Conservation (phyloP, 202 grass and related monocot genomes). For the Elaeis oleifera region DNA sequence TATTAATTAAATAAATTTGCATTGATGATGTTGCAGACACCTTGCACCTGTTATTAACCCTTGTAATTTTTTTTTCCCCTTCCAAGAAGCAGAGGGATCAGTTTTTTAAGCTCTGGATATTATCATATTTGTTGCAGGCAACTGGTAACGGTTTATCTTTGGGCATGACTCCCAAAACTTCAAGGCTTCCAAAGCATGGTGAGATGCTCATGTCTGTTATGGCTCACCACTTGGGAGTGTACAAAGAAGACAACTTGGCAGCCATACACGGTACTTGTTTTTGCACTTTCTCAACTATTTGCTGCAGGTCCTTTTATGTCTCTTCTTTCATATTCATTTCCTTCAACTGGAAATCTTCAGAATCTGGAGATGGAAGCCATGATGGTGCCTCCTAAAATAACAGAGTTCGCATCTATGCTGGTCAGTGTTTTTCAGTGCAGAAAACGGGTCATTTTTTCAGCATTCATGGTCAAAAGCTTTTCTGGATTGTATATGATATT, state of each 20-base stretch:
- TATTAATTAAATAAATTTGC: too few species aligned
- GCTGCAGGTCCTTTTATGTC: too few species aligned
- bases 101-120: neutral
- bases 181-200: conserved; percentile 71
- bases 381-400: neutral
- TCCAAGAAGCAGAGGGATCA: neutral
- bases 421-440: too few species aligned
- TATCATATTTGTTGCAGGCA: conserved; percentile 37
- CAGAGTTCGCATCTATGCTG: neutral
- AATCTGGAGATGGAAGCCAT: conserved; percentile 47
- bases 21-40: too few species aligned
- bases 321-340: neutral
- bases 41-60: too few species aligned
- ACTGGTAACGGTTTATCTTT: conserved; percentile 49
- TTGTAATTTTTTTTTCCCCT: conserved; percentile 8
- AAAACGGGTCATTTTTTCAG: too few species aligned
- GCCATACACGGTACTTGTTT: conserved; percentile 57
- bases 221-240: conserved; percentile 91
- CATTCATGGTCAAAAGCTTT: too few species aligned
- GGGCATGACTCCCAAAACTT: conserved; percentile 74
- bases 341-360: conserved; percentile 28
- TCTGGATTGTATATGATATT: too few species aligned
- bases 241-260: conserved; percentile 70
- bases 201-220: conserved; percentile 83
- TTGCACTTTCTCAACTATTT: neutral